Evolutionary conservation across 352 stramenopile species (phyloP), one percentile per base, ranked within the genome.

Genomic region (Ochromonadaceae sp.): DNA sequence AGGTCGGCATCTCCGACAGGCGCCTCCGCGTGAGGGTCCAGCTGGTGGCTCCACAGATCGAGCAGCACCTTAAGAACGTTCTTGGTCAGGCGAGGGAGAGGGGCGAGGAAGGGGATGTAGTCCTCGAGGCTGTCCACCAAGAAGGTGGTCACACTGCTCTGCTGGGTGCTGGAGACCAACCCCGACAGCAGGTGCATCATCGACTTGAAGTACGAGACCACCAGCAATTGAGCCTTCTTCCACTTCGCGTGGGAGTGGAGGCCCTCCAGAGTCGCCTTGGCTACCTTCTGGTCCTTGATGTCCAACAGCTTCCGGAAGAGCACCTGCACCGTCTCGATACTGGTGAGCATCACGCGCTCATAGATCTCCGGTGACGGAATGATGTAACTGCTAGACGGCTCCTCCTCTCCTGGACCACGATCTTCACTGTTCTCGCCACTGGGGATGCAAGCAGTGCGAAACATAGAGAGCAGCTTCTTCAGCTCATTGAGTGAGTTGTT

Each of bases 181-280:
- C 76, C 71, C 32, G 74, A 65, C 4, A 98, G 74, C 39, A 97
- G 66, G 72, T 96, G 92, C 31, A 88, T 81, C 15, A 85, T 79
- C 49, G 84, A 87, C 75, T 82, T 85, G 57, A 95, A 87, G 71
- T 96, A 96, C 0, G 83, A 82, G 47, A 84, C 78, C 28, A 96
- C 75, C 38, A 93, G 75, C 60, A 83, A 82, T 44, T 79, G 12
- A 12, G 41, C 20, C 12, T 38, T 41, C 12, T 38, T 41, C 48
- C 48, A 57, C 12, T 38, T 41, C 26, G 12, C 7, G 28, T 57
- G 48, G 17, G 10, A 9, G 10, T 7, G 5, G 12, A 57, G 9
- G 25, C 12, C 25, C 3, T 30, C 7, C 26, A 57, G 48, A 9
- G 17, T 9, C 25, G 38, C 48, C 25, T n/a, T 7, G 3, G 9